Evolutionary conservation across 2,329 filamentous ascomycete species (phyloP).

Genomic region (Cercospora berteroae): DNA sequence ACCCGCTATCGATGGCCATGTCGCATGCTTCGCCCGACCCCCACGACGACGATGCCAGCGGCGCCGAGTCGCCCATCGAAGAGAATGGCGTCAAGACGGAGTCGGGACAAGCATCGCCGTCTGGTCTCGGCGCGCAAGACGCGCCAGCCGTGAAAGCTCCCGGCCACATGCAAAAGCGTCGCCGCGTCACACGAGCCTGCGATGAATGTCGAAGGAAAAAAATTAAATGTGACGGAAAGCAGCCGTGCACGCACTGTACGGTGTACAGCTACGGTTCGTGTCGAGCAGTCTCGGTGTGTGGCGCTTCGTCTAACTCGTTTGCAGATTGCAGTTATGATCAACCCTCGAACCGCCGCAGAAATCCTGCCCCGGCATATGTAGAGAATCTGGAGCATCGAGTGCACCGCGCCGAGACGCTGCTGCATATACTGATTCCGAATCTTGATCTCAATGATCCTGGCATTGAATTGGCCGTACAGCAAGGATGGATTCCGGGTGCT

Average conservation of each 20-base stretch:
- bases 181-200: conserved; percentile 83
- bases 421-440: conserved; percentile 78
- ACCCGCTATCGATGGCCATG: conserved; percentile 25
- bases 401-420: conserved; percentile 75
- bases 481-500: conserved; percentile 41
- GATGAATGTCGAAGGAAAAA: conserved; percentile 77
- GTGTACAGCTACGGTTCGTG: conserved; percentile 93
- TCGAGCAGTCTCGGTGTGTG: background rate
- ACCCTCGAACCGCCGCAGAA: conserved; percentile 84
- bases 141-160: conserved; percentile 26
- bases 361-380: conserved; percentile 88
- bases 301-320: background rate
- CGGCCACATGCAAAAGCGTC: conserved; percentile 58
- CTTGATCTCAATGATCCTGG: conserved; percentile 81
- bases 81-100: conserved; percentile 35
- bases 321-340: conserved; percentile 94
- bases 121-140: conserved; percentile 19
- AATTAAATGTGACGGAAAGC: conserved; percentile 56
- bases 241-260: conserved; percentile 79
- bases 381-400: conserved; percentile 81
- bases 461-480: conserved; percentile 67
- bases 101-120: conserved; percentile 29
- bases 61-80: conserved; percentile 34
- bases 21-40: conserved; percentile 34
- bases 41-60: conserved; percentile 35